Evolutionary conservation across 495 filamentous ascomycete species (phyloP).

Genomic region (Tirmania nivea): DNA sequence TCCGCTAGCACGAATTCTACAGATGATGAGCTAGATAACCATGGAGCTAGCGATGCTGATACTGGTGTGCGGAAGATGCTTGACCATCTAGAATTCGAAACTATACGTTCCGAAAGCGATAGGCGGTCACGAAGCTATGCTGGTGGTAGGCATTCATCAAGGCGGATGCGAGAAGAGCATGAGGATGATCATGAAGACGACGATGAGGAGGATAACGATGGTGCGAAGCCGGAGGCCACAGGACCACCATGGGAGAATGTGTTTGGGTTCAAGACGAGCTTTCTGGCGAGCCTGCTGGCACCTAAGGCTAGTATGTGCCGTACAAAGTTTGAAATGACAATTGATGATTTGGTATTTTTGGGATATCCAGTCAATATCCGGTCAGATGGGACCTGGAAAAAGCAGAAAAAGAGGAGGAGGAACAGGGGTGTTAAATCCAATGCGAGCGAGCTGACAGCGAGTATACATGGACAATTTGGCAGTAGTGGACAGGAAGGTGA

Average conservation of each 20-base stretch:
- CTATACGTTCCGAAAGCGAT: conserved; percentile 3
- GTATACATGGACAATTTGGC: neutral
- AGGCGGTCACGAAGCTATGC: conserved; percentile 4
- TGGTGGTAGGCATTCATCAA: conserved; percentile 8
- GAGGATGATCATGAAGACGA: conserved; percentile 21
- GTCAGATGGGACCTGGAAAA: conserved; percentile 72
- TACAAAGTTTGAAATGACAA: conserved; percentile 60
- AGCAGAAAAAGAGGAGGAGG: conserved; percentile 44
- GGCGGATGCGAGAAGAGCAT: conserved; percentile 17
- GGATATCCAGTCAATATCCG: conserved; percentile 73
- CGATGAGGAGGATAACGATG: conserved; percentile 35
- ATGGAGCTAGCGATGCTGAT: conserved; percentile 24
- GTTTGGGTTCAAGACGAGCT: conserved; percentile 50
- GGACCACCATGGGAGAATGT: conserved; percentile 57
- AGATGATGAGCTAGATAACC: conserved; percentile 20
- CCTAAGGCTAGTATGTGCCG: conserved; percentile 66
- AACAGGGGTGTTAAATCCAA: conserved; percentile 16
- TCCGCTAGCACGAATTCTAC: conserved; percentile 6
- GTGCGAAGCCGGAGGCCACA: conserved; percentile 29
- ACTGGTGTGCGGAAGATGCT: neutral
- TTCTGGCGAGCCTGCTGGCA: conserved; percentile 64
- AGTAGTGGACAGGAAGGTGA: conserved; percentile 5
- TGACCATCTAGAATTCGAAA: neutral
- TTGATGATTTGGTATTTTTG: conserved; percentile 68
- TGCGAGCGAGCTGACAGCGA: conserved; percentile 18